These are phyloP conservation scores for Flaveria brownii DNA, from an alignment of 129 eudicot genomes.

Conservation along the genomic window DNA sequence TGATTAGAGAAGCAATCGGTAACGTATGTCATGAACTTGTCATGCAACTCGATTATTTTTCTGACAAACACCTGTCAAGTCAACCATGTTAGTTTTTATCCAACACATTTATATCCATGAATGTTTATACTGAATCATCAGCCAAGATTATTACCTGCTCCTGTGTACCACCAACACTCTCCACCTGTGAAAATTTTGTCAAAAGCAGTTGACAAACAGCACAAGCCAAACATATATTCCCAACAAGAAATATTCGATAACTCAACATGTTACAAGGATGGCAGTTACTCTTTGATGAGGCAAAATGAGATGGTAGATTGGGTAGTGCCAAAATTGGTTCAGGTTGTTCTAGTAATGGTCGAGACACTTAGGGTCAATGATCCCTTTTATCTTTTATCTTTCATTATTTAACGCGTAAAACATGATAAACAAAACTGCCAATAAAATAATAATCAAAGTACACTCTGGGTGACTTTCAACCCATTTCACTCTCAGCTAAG, in stretches of 20 bases:
- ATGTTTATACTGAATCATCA: neutral
- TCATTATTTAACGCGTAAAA: neutral
- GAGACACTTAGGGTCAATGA: neutral
- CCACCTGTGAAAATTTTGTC: constrained; percentile 44
- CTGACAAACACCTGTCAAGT: constrained; percentile 52
- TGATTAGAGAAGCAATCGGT: constrained; percentile 57
- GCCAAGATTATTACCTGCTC: constrained; percentile 51
- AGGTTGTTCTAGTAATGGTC: neutral
- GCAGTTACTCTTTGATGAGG: neutral
- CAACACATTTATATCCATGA: neutral
- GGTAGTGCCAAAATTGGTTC: neutral
- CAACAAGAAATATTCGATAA: neutral
- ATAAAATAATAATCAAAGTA: neutral
- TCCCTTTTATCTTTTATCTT: neutral
- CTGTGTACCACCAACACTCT: constrained; percentile 62
- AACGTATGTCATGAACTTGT: constrained; percentile 67
- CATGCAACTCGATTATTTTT: constrained; percentile 67
- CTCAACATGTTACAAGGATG: neutral
- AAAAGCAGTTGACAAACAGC: neutral
- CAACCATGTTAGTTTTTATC: constrained; percentile 1
- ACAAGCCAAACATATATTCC: neutral
- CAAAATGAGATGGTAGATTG: neutral
- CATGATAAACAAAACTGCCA: neutral
- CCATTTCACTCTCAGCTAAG: neutral
- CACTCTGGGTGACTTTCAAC: neutral